Conservation (phyloP, 345 rosid species). For the Eucalyptus curtisii region DNA sequence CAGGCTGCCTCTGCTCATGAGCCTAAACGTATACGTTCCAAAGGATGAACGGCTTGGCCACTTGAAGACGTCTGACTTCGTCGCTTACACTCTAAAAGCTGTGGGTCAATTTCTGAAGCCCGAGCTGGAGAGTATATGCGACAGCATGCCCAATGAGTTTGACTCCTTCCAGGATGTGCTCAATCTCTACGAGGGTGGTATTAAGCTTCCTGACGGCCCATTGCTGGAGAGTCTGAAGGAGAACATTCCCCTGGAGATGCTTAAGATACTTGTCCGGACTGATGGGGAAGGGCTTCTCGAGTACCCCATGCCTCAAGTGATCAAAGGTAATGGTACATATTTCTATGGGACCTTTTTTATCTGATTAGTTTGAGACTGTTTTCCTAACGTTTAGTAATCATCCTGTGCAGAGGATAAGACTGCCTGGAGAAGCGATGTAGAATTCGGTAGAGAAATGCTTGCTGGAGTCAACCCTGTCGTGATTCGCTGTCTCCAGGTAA, state of each 20-base stretch:
- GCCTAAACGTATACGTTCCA: conserved; percentile 22
- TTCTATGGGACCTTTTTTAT: not conserved
- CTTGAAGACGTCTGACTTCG: conserved; percentile 27
- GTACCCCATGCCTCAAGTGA: conserved; percentile 23
- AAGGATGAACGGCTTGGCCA: conserved; percentile 36
- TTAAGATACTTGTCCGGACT: conserved; percentile 14
- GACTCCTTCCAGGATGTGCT: conserved; percentile 21
- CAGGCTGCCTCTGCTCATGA: conserved; percentile 11
- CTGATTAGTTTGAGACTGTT: not conserved
- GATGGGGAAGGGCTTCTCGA: conserved; percentile 20
- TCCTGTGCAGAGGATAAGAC: conserved; percentile 9
- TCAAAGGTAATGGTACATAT: conserved; percentile 12
- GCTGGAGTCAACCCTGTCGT: conserved; percentile 25
- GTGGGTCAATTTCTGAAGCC: conserved; percentile 18
- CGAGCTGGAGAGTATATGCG: conserved; percentile 6
- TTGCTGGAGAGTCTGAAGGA: not conserved
- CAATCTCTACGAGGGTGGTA: conserved; percentile 21
- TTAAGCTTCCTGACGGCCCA: conserved; percentile 12
- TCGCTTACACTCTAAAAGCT: conserved; percentile 19
- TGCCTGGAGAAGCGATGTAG: conserved; percentile 40
- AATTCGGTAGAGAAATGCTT: conserved; percentile 27
- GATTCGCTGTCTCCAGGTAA: conserved; percentile 17
- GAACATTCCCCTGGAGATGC: conserved; percentile 17
- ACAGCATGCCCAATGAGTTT: conserved; percentile 21
- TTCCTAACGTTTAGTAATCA: not conserved